Evolutionary conservation across 2,329 filamentous ascomycete species (phyloP).

Genomic region (Dothiorella sarmentorum): DNA sequence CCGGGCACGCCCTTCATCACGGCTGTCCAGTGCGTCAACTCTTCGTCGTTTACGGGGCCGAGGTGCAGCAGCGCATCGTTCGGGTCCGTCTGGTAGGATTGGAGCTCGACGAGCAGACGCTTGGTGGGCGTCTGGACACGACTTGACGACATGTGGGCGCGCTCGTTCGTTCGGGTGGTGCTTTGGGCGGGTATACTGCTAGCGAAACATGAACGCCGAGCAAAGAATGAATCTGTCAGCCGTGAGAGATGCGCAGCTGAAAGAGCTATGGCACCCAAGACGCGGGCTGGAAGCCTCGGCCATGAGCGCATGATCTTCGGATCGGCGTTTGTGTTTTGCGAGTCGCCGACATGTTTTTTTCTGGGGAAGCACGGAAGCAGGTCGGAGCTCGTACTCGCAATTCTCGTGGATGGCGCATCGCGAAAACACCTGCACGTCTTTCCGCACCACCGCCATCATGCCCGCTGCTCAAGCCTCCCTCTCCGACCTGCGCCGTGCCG

Average conservation of each 20-base stretch:
- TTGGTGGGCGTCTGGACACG: slow-evolving; percentile 46
- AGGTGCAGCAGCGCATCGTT: slow-evolving; percentile 56
- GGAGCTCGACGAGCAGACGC: slow-evolving; percentile 60
- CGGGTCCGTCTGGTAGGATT: slow-evolving; percentile 54
- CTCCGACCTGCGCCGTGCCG: slow-evolving; percentile 61
- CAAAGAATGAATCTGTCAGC: neutral
- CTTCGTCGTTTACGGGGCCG: slow-evolving; percentile 54
- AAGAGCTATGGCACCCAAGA: slow-evolving; percentile 10
- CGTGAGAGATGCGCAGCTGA: neutral
- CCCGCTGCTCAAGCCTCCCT: slow-evolving; percentile 30
- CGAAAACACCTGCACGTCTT: neutral
- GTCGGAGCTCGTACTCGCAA: too few relatives aligned
- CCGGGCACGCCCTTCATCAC: slow-evolving; percentile 58
- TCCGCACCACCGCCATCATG: neutral
- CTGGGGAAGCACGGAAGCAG: slow-evolving; percentile 7
- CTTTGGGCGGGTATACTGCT: neutral
- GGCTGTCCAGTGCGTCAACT: slow-evolving; percentile 59
- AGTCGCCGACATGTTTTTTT: slow-evolving; percentile 14
- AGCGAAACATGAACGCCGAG: neutral
- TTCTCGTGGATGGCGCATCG: neutral
- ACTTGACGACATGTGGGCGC: neutral
- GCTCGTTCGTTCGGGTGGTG: neutral
- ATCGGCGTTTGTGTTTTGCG: slow-evolving; percentile 8
- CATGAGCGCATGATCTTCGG: slow-evolving; percentile 5
- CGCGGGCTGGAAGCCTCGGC: neutral